Percentiles rank a stretch among this genome's conserved stretches.
Evolutionary conservation across 768 basidiomycete genomes (phyloP).

Genomic region (Lactifluus pinguis): DNA sequence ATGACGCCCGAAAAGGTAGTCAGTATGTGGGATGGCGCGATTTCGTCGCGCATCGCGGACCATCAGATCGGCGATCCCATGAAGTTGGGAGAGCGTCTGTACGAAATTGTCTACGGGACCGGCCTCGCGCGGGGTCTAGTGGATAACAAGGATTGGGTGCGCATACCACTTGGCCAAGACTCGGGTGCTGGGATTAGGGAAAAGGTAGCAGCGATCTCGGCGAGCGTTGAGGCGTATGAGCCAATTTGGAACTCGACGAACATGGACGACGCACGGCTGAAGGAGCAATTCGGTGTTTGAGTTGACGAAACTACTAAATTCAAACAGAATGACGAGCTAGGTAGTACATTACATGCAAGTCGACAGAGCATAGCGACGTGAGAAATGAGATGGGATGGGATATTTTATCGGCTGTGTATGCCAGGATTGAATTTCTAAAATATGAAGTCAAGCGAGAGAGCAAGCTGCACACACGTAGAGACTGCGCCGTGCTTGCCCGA

Average conservation of each 20-base stretch:
- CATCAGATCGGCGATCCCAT: conserved; percentile 23
- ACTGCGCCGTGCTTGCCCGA: conserved; percentile 57
- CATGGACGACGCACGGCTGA: not conserved
- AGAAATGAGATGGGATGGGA: no score
- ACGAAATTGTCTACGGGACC: conserved; percentile 22
- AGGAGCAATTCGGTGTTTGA: not conserved
- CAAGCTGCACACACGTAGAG: conserved; percentile 38
- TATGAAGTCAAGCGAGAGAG: not conserved
- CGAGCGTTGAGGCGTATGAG: conserved; percentile 21
- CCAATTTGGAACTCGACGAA: conserved; percentile 8
- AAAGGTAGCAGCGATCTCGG: conserved; percentile 14
- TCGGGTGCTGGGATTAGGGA: conserved; percentile 17
- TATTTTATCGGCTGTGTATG: no score
- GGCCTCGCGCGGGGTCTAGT: conserved; percentile 18
- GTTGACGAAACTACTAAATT: not conserved
- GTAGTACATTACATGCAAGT: no score
- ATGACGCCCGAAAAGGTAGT: conserved; percentile 19
- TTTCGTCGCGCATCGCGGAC: not conserved
- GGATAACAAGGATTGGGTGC: conserved; percentile 14
- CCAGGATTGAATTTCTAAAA: conserved; percentile 23
- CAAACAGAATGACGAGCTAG: no score
- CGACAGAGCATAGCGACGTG: no score
- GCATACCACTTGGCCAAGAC: conserved; percentile 23
- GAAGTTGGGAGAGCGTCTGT: conserved; percentile 21
- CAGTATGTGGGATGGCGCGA: conserved; percentile 3